phyloP scores from a whole-genome alignment of 345 rosid genomes.

The Aurinia saxatilis region DNA sequence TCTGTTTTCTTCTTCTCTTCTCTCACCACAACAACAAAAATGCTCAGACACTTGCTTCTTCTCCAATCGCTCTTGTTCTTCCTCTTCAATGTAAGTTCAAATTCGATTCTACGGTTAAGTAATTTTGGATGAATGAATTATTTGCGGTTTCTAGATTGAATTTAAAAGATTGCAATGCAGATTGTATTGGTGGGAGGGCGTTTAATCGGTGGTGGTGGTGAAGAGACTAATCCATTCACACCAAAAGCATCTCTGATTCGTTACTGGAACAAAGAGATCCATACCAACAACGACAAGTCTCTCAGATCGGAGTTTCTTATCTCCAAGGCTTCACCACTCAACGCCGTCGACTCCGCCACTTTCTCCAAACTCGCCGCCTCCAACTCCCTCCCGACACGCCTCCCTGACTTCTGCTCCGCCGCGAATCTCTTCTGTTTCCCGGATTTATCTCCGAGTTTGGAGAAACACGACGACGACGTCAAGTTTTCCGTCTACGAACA shows the following conservation, averaged over 20 bases:
- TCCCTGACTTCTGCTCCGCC: constrained; percentile 70
- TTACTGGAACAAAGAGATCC: constrained; percentile 83
- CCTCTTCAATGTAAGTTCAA: constrained; percentile 35
- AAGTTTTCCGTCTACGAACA: constrained; percentile 46
- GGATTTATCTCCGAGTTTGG: constrained; percentile 36
- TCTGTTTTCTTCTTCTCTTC: neutral
- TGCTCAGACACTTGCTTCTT: constrained; percentile 23
- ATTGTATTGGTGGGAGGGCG: constrained; percentile 27
- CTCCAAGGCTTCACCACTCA: constrained; percentile 75
- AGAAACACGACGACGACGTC: constrained; percentile 40
- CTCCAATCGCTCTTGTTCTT: constrained; percentile 21
- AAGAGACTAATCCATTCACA: constrained; percentile 61
- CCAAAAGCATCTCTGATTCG: constrained; percentile 70
- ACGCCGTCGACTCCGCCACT: constrained; percentile 51
- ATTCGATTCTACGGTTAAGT: no score
- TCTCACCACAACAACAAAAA: constrained; percentile 7
- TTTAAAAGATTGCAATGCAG: no score
- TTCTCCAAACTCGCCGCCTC: constrained; percentile 65
- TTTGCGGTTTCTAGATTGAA: no score
- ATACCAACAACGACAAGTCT: constrained; percentile 14
- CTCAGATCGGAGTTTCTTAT: constrained; percentile 52
- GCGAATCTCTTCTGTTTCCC: constrained; percentile 87
- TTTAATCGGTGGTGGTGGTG: constrained; percentile 29
- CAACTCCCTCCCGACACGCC: constrained; percentile 47
- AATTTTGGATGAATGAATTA: no score